These are phyloP conservation scores for Gypsophila paniculata DNA, from an alignment of 179 eudicot genomes.

Conservation along the genomic window DNA sequence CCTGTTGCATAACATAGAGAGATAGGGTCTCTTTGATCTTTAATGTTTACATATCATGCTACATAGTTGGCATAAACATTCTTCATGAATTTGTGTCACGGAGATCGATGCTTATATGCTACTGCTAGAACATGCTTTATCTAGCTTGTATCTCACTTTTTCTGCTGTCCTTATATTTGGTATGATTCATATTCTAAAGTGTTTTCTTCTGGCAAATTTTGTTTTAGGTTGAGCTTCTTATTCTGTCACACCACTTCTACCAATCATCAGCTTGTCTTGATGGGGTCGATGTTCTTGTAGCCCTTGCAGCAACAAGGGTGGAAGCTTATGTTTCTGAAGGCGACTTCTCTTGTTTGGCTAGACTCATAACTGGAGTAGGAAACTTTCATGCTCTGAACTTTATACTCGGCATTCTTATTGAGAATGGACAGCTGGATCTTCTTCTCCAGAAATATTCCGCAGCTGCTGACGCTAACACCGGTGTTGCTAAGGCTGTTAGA, in stretches of 20 bases:
- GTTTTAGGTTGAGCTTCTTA: conserved; percentile 95
- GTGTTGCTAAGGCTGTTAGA: conserved; percentile 73
- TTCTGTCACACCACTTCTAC: conserved; percentile 97
- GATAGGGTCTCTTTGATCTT: neutral
- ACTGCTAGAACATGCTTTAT: neutral
- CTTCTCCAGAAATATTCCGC: conserved; percentile 95
- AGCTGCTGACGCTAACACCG: conserved; percentile 74
- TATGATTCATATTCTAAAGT: conserved; percentile 14
- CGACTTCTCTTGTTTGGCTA: conserved; percentile 93
- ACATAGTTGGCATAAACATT: neutral
- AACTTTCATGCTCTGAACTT: conserved; percentile 92
- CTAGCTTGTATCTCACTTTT: neutral
- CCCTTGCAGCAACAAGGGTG: conserved; percentile 97
- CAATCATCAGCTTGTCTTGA: conserved; percentile 96
- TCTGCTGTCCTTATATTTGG: neutral
- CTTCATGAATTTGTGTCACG: neutral
- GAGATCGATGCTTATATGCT: neutral
- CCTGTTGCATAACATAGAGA: neutral
- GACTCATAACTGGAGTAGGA: conserved; percentile 94
- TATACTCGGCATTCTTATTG: conserved; percentile 91
- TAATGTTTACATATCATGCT: neutral
- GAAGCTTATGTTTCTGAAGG: conserved; percentile 95
- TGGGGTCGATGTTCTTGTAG: conserved; percentile 98
- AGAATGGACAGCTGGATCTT: conserved; percentile 88
- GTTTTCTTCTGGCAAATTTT: conserved; percentile 20